A percentile compares a stretch with the other conserved stretches of the same genome.
Evolutionary conservation across 176 grass and related monocot genomes (phyloP).

Genomic region (Zoysia japonica): DNA sequence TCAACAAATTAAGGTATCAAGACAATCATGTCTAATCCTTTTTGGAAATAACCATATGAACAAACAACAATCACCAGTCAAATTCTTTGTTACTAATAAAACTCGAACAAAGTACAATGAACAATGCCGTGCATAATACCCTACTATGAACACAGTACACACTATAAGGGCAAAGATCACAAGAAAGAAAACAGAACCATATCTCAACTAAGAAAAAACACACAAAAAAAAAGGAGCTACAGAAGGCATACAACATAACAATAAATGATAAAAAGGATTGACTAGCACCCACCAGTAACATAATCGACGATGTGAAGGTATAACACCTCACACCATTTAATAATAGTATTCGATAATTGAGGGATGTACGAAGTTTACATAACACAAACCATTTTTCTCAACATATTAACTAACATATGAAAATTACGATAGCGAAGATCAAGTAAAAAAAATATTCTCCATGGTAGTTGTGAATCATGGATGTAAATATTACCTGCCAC

Average conservation of each 20-base stretch:
- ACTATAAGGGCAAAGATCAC: conserved; percentile 21
- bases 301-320: not conserved
- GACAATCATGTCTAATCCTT: not conserved
- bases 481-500: conserved; percentile 34
- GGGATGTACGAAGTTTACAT: conserved; percentile 1
- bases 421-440: conserved; percentile 14
- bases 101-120: conserved; percentile 5
- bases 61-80: conserved; percentile 9
- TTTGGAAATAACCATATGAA: not conserved
- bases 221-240: not conserved
- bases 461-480: conserved; percentile 34
- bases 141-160: conserved; percentile 8
- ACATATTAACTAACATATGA: conserved; percentile 12
- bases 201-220: not conserved
- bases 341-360: conserved; percentile 21
- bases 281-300: conserved; percentile 20
- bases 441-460: conserved; percentile 36
- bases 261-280: conserved; percentile 5
- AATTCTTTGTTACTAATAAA: conserved; percentile 27
- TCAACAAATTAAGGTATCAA: not conserved
- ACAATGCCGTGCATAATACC: conserved; percentile 12
- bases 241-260: not conserved
- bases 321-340: conserved; percentile 11
- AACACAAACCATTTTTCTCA: conserved; percentile 20
- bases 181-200: not conserved